A percentile compares a stretch with the other conserved stretches of the same genome.
These are phyloP conservation scores for Melastoma candidum DNA, from an alignment of 441 rosid genomes.

Conservation along the genomic window DNA sequence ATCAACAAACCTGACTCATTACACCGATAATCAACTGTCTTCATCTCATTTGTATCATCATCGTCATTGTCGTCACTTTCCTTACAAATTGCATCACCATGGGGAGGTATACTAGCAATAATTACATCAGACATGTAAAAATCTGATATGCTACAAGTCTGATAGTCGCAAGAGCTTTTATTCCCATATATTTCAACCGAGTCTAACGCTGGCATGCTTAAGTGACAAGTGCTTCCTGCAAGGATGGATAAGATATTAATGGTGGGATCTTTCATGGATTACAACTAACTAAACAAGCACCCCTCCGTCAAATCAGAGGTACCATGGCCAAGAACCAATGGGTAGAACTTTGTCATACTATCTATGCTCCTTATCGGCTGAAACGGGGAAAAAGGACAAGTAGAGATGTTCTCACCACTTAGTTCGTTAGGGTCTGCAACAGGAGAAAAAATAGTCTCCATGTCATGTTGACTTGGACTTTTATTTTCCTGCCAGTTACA, in stretches of 20 bases:
- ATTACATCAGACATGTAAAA: constrained; percentile 72
- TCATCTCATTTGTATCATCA: constrained; percentile 30
- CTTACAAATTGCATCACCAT: constrained; percentile 30
- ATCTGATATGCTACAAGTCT: constrained; percentile 69
- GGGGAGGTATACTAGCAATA: constrained; percentile 58
- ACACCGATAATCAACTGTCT: constrained; percentile 47
- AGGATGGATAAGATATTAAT: not conserved
- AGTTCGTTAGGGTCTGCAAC: constrained; percentile 36
- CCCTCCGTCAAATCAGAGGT: too few species aligned
- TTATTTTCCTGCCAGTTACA: constrained; percentile 33
- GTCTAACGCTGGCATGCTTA: constrained; percentile 35
- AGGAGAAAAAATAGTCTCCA: constrained; percentile 63
- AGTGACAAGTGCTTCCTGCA: constrained; percentile 31
- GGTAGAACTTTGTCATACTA: too few species aligned
- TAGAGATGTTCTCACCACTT: too few species aligned
- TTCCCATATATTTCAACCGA: constrained; percentile 42
- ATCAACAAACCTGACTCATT: constrained; percentile 47
- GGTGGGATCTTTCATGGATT: too few species aligned
- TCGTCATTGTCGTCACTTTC: too few species aligned
- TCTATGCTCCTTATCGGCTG: too few species aligned
- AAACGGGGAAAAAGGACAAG: too few species aligned
- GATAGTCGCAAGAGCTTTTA: constrained; percentile 40
- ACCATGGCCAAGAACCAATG: too few species aligned
- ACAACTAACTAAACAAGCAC: too few species aligned
- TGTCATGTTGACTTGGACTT: constrained; percentile 24